Conservation (phyloP, 495 filamentous ascomycete genomes). For the Xylaria flabelliformis region DNA sequence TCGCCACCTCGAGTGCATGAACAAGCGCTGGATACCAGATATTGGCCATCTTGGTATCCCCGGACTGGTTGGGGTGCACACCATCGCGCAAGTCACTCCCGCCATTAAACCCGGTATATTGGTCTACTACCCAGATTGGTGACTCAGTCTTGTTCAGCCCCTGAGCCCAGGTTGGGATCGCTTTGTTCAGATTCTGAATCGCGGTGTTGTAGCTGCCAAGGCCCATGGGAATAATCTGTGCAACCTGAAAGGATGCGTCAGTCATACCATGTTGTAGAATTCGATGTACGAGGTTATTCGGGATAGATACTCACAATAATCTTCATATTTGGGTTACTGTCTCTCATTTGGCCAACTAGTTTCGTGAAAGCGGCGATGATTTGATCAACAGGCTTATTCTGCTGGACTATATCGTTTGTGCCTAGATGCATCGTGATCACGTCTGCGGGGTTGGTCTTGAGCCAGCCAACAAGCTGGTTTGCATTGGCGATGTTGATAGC, state of each 20-base stretch:
- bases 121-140: slow-evolving; percentile 60
- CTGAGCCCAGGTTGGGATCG: slow-evolving; percentile 54
- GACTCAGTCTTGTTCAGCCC: slow-evolving; percentile 53
- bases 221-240: slow-evolving; percentile 59
- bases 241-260: slow-evolving; percentile 46
- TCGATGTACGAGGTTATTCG: background rate
- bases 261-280: background rate
- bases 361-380: slow-evolving; percentile 57
- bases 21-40: slow-evolving; percentile 54
- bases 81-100: slow-evolving; percentile 53
- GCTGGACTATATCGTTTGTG: slow-evolving; percentile 58
- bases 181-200: slow-evolving; percentile 54
- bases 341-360: slow-evolving; percentile 53
- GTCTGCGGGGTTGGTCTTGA: slow-evolving; percentile 54
- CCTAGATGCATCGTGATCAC: slow-evolving; percentile 61
- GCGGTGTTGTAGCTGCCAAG: slow-evolving; percentile 45
- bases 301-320: slow-evolving; percentile 52
- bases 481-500: slow-evolving; percentile 57
- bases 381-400: slow-evolving; percentile 48
- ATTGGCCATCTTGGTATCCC: slow-evolving; percentile 55
- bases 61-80: slow-evolving; percentile 54
- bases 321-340: slow-evolving; percentile 55
- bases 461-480: slow-evolving; percentile 57
- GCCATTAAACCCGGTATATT: slow-evolving; percentile 53
- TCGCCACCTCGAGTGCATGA: slow-evolving; percentile 44